phyloP scores from a whole-genome alignment of 345 rosid genomes.

The Brassica rapa region DNA sequence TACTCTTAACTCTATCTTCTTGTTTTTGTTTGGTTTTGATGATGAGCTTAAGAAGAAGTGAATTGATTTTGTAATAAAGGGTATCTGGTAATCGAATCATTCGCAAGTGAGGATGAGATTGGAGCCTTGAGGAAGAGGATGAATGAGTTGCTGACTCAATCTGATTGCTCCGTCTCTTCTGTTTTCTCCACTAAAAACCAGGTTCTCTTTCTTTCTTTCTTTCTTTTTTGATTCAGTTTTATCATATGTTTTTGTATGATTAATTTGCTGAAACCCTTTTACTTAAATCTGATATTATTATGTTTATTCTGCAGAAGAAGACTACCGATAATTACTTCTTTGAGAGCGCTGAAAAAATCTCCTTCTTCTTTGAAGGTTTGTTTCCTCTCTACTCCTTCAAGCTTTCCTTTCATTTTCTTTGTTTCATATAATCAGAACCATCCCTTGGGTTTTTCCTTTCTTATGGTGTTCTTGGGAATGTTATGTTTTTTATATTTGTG shows the following conservation, averaged over 20 bases:
- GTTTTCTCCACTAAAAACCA: slow-evolving; percentile 91
- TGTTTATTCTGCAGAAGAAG: slow-evolving; percentile 41
- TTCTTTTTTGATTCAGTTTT: background rate
- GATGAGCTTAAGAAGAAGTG: background rate
- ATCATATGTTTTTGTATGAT: background rate
- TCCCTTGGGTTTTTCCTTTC: background rate
- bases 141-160: slow-evolving; percentile 59
- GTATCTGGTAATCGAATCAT: slow-evolving; percentile 75
- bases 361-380: slow-evolving; percentile 95
- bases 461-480: background rate
- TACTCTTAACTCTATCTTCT: background rate
- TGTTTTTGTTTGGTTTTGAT: background rate
- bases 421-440: background rate
- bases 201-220: slow-evolving; percentile 37
- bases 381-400: background rate
- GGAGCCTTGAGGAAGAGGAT: slow-evolving; percentile 66
- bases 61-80: slow-evolving; percentile 42
- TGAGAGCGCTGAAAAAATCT: slow-evolving; percentile 81
- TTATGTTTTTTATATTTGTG: too few relatives aligned
- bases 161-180: slow-evolving; percentile 64
- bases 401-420: background rate
- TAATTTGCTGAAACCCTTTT: background rate
- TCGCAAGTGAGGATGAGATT: slow-evolving; percentile 65
- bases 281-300: background rate
- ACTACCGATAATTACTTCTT: slow-evolving; percentile 77